Conservation (phyloP, 345 rosid species). For the Psidium guajava region DNA sequence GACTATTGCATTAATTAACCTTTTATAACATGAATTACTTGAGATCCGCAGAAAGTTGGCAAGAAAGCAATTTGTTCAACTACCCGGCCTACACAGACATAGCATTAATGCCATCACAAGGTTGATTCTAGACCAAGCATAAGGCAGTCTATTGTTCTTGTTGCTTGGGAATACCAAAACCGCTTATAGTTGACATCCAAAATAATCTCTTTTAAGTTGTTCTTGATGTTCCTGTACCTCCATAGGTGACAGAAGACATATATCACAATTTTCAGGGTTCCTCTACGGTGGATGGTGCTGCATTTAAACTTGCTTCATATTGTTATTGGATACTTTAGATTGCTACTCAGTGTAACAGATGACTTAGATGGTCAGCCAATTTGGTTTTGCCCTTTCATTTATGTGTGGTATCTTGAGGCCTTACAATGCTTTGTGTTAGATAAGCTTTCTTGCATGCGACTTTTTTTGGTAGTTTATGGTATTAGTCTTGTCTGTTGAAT, state of each 20-base stretch:
- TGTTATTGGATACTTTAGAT: neutral
- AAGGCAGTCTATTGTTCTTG: neutral
- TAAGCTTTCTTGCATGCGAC: neutral
- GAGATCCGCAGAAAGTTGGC: neutral
- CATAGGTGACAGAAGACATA: neutral
- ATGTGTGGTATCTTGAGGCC: neutral
- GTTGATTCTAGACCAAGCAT: neutral
- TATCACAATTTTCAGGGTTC: neutral
- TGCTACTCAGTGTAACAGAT: neutral
- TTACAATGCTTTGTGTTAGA: neutral
- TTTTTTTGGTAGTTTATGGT: neutral
- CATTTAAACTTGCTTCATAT: neutral
- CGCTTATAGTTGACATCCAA: neutral
- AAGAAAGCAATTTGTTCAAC: neutral
- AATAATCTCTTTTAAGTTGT: neutral
- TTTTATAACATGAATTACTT: neutral
- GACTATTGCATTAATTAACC: neutral
- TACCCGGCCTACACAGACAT: neutral
- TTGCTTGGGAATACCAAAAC: neutral
- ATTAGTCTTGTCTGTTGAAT: neutral
- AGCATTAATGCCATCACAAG: neutral
- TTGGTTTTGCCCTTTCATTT: neutral
- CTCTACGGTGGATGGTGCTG: neutral
- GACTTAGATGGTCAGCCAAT: neutral
- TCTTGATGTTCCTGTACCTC: neutral